Base-by-base conservation (phyloP, 2,329 filamentous ascomycete genomes). In the Lecanicillium sp. region DNA sequence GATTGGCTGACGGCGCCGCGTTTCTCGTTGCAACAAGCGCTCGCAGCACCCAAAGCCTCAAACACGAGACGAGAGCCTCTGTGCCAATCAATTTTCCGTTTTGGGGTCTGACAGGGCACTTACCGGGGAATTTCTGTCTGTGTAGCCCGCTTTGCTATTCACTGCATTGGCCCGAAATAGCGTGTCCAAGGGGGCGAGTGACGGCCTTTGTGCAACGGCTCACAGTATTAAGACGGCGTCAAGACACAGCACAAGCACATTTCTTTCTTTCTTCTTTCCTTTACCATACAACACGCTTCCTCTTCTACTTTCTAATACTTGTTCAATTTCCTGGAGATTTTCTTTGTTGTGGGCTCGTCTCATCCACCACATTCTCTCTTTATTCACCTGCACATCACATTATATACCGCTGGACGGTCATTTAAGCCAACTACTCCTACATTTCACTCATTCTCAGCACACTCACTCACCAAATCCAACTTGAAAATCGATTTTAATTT, bases 351-450 rank as follows among this genome's bases (percentile, higher is more conserved):
- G n/a, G n/a, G n/a, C n/a, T n/a, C n/a, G n/a, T n/a, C n/a, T n/a
- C n/a, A n/a, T 41, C 41, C 44, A 48, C 37, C n/a, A 20, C n/a
- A 36, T 35, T 29, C 29, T 48, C 44, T 39, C 44, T 46, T 46
- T 41, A 30, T 41, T 37, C 44, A 37, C 36, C 29, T 35, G 35
- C 14, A 33, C 35, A 27, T 26, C 4, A 17, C 36, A 46, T 32
- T 29, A 38, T 17, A 20, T 24, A 4, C 26, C n/a, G n/a, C n/a
- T n/a, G n/a, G n/a, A 21, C 43, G 11, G 23, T 37, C 24, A 37
- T 20, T 7, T 29, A 29, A 7, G 12, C n/a, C 26, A 29, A 29
- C 26, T 12, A 29, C 26, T 29, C 26, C 26, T 7, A 12, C 26
- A 7, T 29, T 12, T 7, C 30, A 3, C 12, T 33, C 15, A 14